Conservation (phyloP, 139 green algal genomes). For the Tetraselmis striata region DNA sequence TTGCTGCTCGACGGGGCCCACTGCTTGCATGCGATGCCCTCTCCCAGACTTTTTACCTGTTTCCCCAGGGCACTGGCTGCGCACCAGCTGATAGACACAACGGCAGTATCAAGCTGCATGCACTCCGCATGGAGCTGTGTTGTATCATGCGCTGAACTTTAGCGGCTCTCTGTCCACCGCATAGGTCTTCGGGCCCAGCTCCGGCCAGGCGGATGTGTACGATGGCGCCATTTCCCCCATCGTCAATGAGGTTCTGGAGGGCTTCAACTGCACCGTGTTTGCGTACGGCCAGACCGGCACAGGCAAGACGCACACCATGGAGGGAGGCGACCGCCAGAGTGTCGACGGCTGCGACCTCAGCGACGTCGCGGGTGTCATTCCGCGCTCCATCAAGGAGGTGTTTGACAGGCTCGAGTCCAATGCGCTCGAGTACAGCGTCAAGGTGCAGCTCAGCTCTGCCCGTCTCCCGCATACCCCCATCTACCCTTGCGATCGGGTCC, state of each 20-base stretch:
- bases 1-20: too few species aligned
- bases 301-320: conserved; percentile 97
- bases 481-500: too few species aligned
- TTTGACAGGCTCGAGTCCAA: conserved; percentile 80
- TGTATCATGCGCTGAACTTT: too few species aligned
- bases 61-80: too few species aligned
- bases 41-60: too few species aligned
- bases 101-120: too few species aligned
- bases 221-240: conserved; percentile 78
- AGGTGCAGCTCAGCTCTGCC: conserved; percentile 8
- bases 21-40: too few species aligned
- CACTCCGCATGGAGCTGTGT: too few species aligned
- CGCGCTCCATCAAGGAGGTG: conserved; percentile 87
- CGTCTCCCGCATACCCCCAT: not conserved
- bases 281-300: conserved; percentile 92
- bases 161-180: too few species aligned
- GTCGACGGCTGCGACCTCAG: conserved; percentile 46
- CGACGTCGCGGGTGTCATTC: conserved; percentile 80
- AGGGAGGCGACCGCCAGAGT: conserved; percentile 64
- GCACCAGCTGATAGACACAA: too few species aligned
- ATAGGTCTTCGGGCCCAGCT: conserved; percentile 81
- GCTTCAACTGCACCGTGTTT: conserved; percentile 90
- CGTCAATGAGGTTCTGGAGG: conserved; percentile 90
- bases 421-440: conserved; percentile 53
- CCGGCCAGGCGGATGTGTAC: conserved; percentile 82